Conservation (phyloP, 805 yeast genomes). For the Yarrowia porcina region DNA sequence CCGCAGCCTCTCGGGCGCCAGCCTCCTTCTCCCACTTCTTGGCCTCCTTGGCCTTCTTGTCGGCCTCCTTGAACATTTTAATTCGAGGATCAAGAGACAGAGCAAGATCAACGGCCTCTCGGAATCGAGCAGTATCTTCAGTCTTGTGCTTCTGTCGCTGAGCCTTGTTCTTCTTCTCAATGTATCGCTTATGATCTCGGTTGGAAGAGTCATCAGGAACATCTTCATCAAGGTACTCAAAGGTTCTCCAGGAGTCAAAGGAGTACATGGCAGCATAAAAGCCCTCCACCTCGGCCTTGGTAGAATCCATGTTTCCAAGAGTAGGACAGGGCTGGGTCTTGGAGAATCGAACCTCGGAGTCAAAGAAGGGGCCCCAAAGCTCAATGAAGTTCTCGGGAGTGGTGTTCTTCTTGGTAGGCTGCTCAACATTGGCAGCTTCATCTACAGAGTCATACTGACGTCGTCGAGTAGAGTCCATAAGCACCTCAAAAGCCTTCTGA, state of each 20-base stretch:
- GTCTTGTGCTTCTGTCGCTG: conserved; percentile 97
- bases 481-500: conserved; percentile 91
- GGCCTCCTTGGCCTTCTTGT: conserved; percentile 90
- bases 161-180: conserved; percentile 95
- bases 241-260: conserved; percentile 97
- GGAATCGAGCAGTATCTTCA: conserved; percentile 88
- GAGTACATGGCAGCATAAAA: conserved; percentile 92
- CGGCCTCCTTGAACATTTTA: conserved; percentile 86
- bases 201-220: conserved; percentile 98
- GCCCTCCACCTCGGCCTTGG: conserved; percentile 77
- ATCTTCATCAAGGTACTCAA: conserved; percentile 97
- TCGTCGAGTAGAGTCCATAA: conserved; percentile 82
- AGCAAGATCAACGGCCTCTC: conserved; percentile 84
- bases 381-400: conserved; percentile 76
- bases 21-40: conserved; percentile 98
- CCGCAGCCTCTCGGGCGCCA: conserved; percentile 95
- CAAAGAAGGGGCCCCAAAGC: conserved; percentile 92
- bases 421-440: conserved; percentile 74
- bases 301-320: conserved; percentile 64
- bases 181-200: conserved; percentile 98
- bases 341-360: conserved; percentile 85
- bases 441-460: conserved; percentile 96
- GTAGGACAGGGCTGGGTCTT: conserved; percentile 84
- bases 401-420: conserved; percentile 60
- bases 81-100: conserved; percentile 91